phyloP scores from a whole-genome alignment of 768 basidiomycete species.

The Suillus lakei region DNA sequence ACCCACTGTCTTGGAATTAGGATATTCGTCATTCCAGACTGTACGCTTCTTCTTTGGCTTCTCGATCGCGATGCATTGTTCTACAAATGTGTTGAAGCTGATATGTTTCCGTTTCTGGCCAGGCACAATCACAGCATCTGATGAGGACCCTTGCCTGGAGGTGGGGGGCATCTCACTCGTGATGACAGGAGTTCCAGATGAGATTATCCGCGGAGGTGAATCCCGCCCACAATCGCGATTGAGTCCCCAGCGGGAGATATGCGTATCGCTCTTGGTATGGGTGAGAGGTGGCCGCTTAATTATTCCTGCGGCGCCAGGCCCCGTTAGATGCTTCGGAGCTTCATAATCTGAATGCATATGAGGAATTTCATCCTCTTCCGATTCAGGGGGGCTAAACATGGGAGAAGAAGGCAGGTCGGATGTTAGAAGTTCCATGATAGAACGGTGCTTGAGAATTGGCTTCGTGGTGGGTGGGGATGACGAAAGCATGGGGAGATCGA shows the following conservation, averaged over 20 bases:
- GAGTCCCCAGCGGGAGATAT: slow-evolving; percentile 63
- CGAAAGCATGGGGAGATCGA: slow-evolving; percentile 41
- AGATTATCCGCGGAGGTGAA: slow-evolving; percentile 68
- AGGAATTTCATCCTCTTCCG: slow-evolving; percentile 47
- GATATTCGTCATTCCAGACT: slow-evolving; percentile 34
- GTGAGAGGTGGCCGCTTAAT: slow-evolving; percentile 58
- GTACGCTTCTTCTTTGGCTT: slow-evolving; percentile 54
- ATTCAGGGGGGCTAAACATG: slow-evolving; percentile 62
- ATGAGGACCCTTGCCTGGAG: slow-evolving; percentile 22
- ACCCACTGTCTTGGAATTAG: slow-evolving; percentile 11
- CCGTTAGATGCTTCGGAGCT: not conserved
- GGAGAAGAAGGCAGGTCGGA: slow-evolving; percentile 69
- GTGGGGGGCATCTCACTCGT: slow-evolving; percentile 14
- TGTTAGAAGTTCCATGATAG: slow-evolving; percentile 87
- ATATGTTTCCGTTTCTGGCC: slow-evolving; percentile 82
- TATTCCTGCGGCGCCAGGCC: not conserved
- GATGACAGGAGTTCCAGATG: slow-evolving; percentile 13
- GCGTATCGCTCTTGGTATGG: slow-evolving; percentile 90
- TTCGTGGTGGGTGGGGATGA: slow-evolving; percentile 52
- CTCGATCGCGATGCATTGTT: slow-evolving; percentile 93
- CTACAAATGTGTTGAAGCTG: slow-evolving; percentile 97
- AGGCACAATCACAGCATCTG: slow-evolving; percentile 16
- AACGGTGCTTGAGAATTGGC: slow-evolving; percentile 96
- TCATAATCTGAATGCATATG: slow-evolving; percentile 29
- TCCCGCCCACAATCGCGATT: slow-evolving; percentile 57